Evolutionary conservation across 2,329 filamentous ascomycete species (phyloP).

Genomic region (Pyricularia pennisetigena): DNA sequence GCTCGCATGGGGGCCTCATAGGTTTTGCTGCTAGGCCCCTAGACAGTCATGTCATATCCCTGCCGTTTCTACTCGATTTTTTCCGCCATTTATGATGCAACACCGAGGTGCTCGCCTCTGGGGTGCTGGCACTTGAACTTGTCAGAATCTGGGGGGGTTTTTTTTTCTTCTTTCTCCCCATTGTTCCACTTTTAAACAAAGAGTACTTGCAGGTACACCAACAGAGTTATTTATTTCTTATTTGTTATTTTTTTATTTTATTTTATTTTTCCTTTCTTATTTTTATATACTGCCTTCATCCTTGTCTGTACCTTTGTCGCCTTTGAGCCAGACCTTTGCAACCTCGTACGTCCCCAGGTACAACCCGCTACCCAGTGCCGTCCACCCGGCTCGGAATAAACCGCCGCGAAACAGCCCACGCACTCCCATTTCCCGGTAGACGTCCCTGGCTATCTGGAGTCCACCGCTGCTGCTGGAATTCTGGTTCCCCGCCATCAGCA

Average conservation of each 20-base stretch:
- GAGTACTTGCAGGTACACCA: neutral
- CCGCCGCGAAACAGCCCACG: conserved; percentile 71
- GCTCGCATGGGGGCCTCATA: neutral
- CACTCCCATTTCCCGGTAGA: conserved; percentile 58
- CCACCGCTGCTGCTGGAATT: conserved; percentile 16
- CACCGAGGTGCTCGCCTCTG: neutral
- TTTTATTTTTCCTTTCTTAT: no score
- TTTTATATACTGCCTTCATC: conserved; percentile 22
- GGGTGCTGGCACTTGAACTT: neutral
- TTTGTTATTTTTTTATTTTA: no score
- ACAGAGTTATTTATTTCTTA: no score
- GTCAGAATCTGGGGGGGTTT: no score
- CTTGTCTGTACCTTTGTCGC: conserved; percentile 26
- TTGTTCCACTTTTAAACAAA: neutral
- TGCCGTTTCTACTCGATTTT: neutral
- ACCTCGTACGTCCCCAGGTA: conserved; percentile 84
- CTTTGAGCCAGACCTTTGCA: conserved; percentile 54
- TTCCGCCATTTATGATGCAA: neutral
- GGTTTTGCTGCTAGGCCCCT: neutral
- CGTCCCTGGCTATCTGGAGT: conserved; percentile 51
- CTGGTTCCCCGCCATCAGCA: conserved; percentile 53
- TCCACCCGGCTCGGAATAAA: conserved; percentile 66
- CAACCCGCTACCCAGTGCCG: conserved; percentile 69
- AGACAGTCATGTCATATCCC: neutral
- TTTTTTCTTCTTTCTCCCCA: neutral